Base-by-base conservation (phyloP, 495 filamentous ascomycete species). In the Filosporella fistucella region DNA sequence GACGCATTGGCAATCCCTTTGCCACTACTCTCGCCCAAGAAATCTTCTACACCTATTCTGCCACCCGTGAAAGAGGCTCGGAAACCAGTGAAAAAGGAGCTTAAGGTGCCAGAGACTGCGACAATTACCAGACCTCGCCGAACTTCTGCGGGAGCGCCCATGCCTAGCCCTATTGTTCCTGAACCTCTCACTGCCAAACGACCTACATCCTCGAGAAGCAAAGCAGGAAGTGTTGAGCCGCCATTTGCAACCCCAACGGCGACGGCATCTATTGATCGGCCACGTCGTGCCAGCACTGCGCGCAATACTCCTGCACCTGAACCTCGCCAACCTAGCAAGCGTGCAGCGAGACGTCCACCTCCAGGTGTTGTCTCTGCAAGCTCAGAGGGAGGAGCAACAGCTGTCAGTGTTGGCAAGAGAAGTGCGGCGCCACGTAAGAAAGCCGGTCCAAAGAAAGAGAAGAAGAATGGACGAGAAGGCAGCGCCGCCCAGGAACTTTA, bases 391-490 rank as follows among this genome's bases (percentile, higher is more conserved):
- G n/a, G n/a, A n/a, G 85, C 85, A 64, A 79, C 75, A 51, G 83
- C 82, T 60, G 77, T 87, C 26, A 85, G 84, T 56, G 82, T 91
- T 52, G 86, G 86, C 26, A 87, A 80, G 61, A 80, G 90, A 23
- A 88, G 86, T 62, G 84, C 81, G 23, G 89, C 89, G 56, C 86
- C 87, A 7, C 71, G 71, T 45, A 86, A 82, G 68, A 78, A 77
- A 50, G 64, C 67, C 14, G 64, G 66, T 40, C 71, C 75, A 39
- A 84, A 77, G 59, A 78, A 71, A 29, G 55, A 66, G 42, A 74
- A 68, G 42, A 68, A 65, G 49, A 54, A 56, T 28, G 63, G 57
- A 25, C 51, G 58, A 12, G 63, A 62, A 43, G 60, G 58, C 17
- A 65, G 67, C 36, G 67, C 67, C 14, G 63, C 64, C 28, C 68